These are phyloP conservation scores for Symmetrospora coprosmae DNA, from an alignment of 768 basidiomycete species.

Conservation along the genomic window DNA sequence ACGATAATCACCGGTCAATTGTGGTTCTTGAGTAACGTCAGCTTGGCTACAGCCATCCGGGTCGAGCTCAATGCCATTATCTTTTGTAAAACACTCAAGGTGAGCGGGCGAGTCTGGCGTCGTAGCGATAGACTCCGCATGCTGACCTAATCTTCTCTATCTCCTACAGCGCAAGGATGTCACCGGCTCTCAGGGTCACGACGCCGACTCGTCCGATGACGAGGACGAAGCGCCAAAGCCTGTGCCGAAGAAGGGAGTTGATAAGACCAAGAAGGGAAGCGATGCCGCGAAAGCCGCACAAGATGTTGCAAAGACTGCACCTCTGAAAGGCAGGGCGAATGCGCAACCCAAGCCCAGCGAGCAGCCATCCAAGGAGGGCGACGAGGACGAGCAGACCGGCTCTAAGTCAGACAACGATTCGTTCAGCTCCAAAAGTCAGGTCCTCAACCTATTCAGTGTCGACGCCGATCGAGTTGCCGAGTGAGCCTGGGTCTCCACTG, in stretches of 20 bases:
- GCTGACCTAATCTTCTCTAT: background rate
- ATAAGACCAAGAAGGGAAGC: background rate
- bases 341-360: background rate
- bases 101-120: background rate
- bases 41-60: slow-evolving; percentile 27
- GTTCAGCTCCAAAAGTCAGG: slow-evolving; percentile 24
- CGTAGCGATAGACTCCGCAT: background rate
- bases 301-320: background rate
- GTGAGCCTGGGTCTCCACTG: background rate
- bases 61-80: slow-evolving; percentile 32
- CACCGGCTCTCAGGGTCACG: slow-evolving; percentile 15
- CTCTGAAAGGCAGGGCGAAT: background rate
- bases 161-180: slow-evolving; percentile 26
- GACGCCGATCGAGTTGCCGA: slow-evolving; percentile 29
- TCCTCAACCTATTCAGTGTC: slow-evolving; percentile 30
- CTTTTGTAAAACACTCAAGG: slow-evolving; percentile 31
- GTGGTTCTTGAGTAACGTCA: slow-evolving; percentile 21
- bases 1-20: slow-evolving; percentile 27
- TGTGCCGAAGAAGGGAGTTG: background rate
- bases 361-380: slow-evolving; percentile 27
- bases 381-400: slow-evolving; percentile 32
- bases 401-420: slow-evolving; percentile 23
- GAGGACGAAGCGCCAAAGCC: background rate
- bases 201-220: too few relatives aligned
- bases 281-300: background rate